phyloP scores from a whole-genome alignment of 2,329 filamentous ascomycete genomes.

The Coleophoma crateriformis region DNA sequence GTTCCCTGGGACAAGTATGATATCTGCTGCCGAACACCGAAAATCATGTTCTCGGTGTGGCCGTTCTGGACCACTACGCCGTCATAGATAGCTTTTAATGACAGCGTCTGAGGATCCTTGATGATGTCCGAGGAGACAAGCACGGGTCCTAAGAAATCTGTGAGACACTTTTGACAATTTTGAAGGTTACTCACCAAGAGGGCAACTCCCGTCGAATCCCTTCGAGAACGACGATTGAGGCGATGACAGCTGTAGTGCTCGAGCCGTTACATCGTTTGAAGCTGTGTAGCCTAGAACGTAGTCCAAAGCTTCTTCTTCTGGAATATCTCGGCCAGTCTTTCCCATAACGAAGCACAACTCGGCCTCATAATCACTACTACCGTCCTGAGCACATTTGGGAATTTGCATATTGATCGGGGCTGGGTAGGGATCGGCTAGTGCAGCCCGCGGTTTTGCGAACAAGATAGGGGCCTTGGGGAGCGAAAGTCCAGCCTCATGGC shows the following conservation, averaged over 20 bases:
- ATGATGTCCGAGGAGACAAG: constrained; percentile 25
- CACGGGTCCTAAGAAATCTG: constrained; percentile 26
- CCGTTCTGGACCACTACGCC: constrained; percentile 43
- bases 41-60: constrained; percentile 38
- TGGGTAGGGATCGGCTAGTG: constrained; percentile 21
- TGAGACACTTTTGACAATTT: too few species aligned
- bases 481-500: constrained; percentile 19
- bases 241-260: constrained; percentile 34
- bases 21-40: constrained; percentile 36
- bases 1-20: constrained; percentile 29
- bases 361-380: constrained; percentile 23
- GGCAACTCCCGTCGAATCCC: constrained; percentile 36
- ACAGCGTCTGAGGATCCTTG: constrained; percentile 17
- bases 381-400: constrained; percentile 26
- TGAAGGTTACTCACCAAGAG: constrained; percentile 27
- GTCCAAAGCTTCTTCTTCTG: constrained; percentile 28
- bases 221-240: constrained; percentile 38
- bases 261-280: constrained; percentile 36
- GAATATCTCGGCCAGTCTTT: constrained; percentile 32
- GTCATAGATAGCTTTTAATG: constrained; percentile 38
- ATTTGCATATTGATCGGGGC: constrained; percentile 23
- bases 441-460: constrained; percentile 25
- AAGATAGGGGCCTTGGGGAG: constrained; percentile 24
- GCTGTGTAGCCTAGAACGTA: constrained; percentile 36
- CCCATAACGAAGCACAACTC: constrained; percentile 45